phyloP scores from a whole-genome alignment of 2,329 filamentous ascomycete species.

The Aspergillus uvarum region DNA sequence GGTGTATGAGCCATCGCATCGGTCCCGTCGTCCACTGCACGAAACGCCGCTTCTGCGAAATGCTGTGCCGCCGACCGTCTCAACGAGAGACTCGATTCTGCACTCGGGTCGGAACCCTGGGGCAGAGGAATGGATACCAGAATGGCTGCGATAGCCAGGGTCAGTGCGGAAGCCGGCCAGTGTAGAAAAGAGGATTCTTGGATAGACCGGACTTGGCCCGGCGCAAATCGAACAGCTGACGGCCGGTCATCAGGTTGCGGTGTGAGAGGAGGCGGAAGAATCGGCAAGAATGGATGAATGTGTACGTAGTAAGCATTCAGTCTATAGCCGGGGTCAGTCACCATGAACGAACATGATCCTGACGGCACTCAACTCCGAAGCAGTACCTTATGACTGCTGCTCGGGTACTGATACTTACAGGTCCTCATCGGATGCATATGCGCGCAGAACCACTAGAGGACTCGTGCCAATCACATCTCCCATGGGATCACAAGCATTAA shows the following conservation, averaged over 20 bases:
- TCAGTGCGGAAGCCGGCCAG: conserved; percentile 23
- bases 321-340: conserved; percentile 6
- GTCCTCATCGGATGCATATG: no score
- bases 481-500: no score
- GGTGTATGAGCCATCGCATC: neutral
- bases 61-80: conserved; percentile 23
- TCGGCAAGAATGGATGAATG: conserved; percentile 27
- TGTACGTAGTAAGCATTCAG: conserved; percentile 29
- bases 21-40: neutral
- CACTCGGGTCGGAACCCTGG: conserved; percentile 5
- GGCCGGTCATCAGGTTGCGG: neutral
- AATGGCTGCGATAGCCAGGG: conserved; percentile 23
- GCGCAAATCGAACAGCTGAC: conserved; percentile 9
- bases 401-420: no score
- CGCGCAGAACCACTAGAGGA: no score
- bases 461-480: no score
- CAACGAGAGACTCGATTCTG: conserved; percentile 2
- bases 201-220: neutral
- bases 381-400: no score
- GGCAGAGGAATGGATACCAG: conserved; percentile 21
- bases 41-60: conserved; percentile 8
- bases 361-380: no score
- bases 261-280: conserved; percentile 16
- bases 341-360: no score
- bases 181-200: conserved; percentile 9